Evolutionary conservation across 2,329 filamentous ascomycete genomes (phyloP), one percentile per base, ranked within the genome.

Genomic region (Alternaria sp.): DNA sequence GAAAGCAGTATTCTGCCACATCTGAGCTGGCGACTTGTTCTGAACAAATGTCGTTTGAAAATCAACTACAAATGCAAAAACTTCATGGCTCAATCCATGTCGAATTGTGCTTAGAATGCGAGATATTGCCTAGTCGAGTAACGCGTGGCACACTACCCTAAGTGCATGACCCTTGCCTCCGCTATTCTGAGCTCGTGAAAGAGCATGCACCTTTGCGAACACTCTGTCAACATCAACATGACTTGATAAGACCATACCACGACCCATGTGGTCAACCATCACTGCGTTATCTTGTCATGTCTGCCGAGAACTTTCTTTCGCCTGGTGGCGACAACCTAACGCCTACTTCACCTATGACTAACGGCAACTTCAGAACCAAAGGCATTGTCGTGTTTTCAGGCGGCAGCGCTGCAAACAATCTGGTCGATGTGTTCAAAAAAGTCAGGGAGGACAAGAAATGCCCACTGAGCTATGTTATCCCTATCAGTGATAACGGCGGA

Each of bases 401-500:
- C 37, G 93, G 93, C 52, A 97, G 92, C 67, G 94, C 93, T n/a
- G 93, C 94, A 5, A 98, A 97, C 74, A 96, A 86, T 71, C 85
- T 97, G 5, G 94, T 97, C 39, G 94, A 97, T 75, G 91, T 97
- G 10, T 97, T 97, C 78, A 89, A 83, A 58, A 77, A 80, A 23
- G 78, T 86, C 5, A 77, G 81, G 28, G 78, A 88, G 62, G 88
- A 84, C 67, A 90, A 90, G 61, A 79, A 84, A 39, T 90, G 89
- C 71, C 81, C 84, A 3, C 80, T 96, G 40, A 92, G 87, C 78
- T 96, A 96, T 77, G 88, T 97, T 58, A 96, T 98, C 51, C 94
- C 94, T 34, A 97, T 97, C 74, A 95, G 91, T 65, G 94, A 98
- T 79, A 98, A 98, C 78, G 94, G 94, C 48, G 94, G 94, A 37